A percentile compares a stretch with the other conserved stretches of the same genome.
phyloP scores from a whole-genome alignment of 2,329 filamentous ascomycete genomes.

The Chaetomiaceae sp. region DNA sequence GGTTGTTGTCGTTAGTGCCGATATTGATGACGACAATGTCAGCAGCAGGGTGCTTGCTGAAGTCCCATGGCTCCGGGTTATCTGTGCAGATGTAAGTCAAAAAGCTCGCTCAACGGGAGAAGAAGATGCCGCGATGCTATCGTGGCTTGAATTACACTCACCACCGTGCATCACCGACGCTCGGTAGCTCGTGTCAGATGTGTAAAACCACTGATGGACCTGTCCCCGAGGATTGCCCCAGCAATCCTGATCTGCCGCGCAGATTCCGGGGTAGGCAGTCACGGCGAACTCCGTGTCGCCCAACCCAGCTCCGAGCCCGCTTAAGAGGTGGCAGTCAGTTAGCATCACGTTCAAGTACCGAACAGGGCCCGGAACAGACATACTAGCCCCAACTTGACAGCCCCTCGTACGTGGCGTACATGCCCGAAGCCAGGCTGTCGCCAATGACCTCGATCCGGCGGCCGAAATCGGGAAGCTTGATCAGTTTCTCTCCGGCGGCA shows the following conservation, averaged over 20 bases:
- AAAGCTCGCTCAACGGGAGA: too few species aligned
- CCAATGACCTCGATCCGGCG: conserved; percentile 42
- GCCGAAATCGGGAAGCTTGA: conserved; percentile 38
- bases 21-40: conserved; percentile 46
- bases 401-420: conserved; percentile 56
- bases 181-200: conserved; percentile 49
- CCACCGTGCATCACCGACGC: conserved; percentile 41
- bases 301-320: conserved; percentile 49
- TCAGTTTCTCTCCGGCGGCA: conserved; percentile 39
- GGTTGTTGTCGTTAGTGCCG: conserved; percentile 45
- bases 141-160: too few species aligned
- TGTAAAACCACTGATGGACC: conserved; percentile 54
- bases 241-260: conserved; percentile 51
- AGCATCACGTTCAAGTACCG: neutral
- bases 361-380: neutral
- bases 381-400: conserved; percentile 52
- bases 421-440: conserved; percentile 49
- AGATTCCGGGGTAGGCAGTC: conserved; percentile 56
- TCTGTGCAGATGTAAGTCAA: conserved; percentile 29
- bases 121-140: too few species aligned
- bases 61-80: conserved; percentile 43
- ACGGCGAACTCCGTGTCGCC: conserved; percentile 56
- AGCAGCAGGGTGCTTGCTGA: conserved; percentile 38
- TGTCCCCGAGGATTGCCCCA: conserved; percentile 49
- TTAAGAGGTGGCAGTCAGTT: conserved; percentile 2